Evolutionary conservation across 306 rosid species (phyloP).

Genomic region (Cicer chorassanicum): DNA sequence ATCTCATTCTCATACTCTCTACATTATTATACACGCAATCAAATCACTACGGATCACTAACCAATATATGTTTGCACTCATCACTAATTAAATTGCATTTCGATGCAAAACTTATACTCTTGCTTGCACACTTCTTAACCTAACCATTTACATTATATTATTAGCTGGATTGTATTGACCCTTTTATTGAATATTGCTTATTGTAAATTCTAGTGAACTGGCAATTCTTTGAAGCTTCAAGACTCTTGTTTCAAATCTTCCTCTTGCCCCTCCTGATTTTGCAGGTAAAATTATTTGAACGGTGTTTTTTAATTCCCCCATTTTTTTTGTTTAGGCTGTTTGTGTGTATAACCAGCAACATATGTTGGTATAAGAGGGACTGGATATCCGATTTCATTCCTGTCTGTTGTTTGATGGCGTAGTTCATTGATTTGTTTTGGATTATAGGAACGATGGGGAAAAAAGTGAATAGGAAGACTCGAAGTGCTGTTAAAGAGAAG

Average conservation of each 20-base stretch:
- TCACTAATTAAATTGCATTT: slow-evolving; percentile 3
- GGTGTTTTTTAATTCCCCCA: no score
- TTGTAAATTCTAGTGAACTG: neutral
- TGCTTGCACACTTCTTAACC: neutral
- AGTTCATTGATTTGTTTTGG: slow-evolving; percentile 48
- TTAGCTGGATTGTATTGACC: neutral
- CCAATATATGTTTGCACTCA: neutral
- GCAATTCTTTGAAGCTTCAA: slow-evolving; percentile 18
- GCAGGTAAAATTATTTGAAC: slow-evolving; percentile 32
- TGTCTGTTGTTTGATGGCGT: slow-evolving; percentile 22
- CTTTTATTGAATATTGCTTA: slow-evolving; percentile 32
- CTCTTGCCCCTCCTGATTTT: slow-evolving; percentile 42
- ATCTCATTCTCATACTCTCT: slow-evolving; percentile 43
- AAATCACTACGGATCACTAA: no score
- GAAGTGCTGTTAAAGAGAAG: slow-evolving; percentile 63
- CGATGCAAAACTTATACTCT: neutral
- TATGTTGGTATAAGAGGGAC: neutral
- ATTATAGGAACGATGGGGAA: slow-evolving; percentile 82
- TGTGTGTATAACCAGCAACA: neutral
- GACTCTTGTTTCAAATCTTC: slow-evolving; percentile 12
- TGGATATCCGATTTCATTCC: slow-evolving; percentile 10
- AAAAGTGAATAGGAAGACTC: slow-evolving; percentile 76
- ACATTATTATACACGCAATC: no score
- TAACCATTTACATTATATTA: neutral
- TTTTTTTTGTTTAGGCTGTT: no score